A percentile compares a stretch with the other conserved stretches of the same genome.
phyloP scores from a whole-genome alignment of 805 yeast genomes.

The Yarrowia bubula region DNA sequence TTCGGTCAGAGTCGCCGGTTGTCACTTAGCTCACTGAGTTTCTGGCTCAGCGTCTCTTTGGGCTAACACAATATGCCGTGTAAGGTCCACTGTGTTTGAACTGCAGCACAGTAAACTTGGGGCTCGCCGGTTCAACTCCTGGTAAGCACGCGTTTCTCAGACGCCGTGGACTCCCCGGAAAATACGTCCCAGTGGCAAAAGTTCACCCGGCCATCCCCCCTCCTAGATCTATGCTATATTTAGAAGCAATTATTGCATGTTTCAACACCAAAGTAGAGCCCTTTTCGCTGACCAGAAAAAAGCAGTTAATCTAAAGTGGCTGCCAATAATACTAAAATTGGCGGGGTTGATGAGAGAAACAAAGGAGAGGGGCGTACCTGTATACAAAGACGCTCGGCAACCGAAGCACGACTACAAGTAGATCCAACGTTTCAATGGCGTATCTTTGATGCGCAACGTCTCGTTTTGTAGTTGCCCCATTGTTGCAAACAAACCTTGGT shows the following conservation, averaged over 20 bases:
- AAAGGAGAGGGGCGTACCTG: neutral
- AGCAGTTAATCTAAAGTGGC: slow-evolving; percentile 4
- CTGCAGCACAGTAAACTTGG: neutral
- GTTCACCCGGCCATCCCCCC: too few relatives aligned
- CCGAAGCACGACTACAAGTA: too few relatives aligned
- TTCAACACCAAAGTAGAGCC: neutral
- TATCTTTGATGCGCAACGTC: too few relatives aligned
- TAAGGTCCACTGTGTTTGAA: neutral
- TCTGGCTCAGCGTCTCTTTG: neutral
- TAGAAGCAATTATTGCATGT: slow-evolving; percentile 7
- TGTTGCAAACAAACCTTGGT: neutral
- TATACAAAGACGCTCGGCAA: neutral
- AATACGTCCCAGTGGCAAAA: too few relatives aligned
- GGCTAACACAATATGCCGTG: slow-evolving; percentile 9
- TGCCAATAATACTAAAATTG: neutral
- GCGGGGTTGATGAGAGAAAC: slow-evolving; percentile 3
- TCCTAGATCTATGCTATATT: neutral
- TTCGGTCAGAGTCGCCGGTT: slow-evolving; percentile 7
- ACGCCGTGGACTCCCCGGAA: too few relatives aligned
- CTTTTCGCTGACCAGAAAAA: neutral
- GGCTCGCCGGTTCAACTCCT: slow-evolving; percentile 5
- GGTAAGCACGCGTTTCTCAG: neutral
- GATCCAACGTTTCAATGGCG: too few relatives aligned
- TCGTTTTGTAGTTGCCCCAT: neutral
- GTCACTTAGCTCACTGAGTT: neutral